Conservation (phyloP, 805 yeast genomes). For the Starmera amethionina region DNA sequence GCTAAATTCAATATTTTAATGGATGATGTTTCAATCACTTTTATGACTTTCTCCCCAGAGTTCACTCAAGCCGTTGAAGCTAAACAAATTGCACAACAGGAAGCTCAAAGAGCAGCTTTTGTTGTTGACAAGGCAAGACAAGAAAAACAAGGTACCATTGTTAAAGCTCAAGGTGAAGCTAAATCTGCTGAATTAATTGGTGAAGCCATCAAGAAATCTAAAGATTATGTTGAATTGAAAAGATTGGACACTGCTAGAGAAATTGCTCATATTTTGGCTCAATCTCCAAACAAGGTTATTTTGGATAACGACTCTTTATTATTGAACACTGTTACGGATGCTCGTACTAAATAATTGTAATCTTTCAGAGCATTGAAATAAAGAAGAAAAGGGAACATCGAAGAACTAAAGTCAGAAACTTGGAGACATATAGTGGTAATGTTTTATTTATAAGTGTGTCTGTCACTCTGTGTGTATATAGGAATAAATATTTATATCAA, state of each 20-base stretch:
- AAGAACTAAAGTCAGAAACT: background rate
- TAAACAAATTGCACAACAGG: slow-evolving; percentile 98
- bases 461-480: no score
- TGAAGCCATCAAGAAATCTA: slow-evolving; percentile 95
- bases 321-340: slow-evolving; percentile 78
- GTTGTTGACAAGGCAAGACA: slow-evolving; percentile 95
- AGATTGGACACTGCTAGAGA: slow-evolving; percentile 96
- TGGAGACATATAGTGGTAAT: no score
- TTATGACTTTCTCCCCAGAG: slow-evolving; percentile 96
- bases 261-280: slow-evolving; percentile 76
- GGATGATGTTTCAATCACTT: slow-evolving; percentile 95
- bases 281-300: slow-evolving; percentile 85
- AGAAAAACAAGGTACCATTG: slow-evolving; percentile 95
- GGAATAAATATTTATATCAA: no score
- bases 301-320: slow-evolving; percentile 88
- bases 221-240: slow-evolving; percentile 92
- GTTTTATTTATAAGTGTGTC: no score
- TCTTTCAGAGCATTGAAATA: background rate
- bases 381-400: background rate
- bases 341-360: slow-evolving; percentile 34
- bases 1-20: slow-evolving; percentile 74
- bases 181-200: slow-evolving; percentile 96
- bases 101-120: slow-evolving; percentile 97
- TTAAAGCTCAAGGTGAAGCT: slow-evolving; percentile 98
- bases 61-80: slow-evolving; percentile 97